Evolutionary conservation across 2,329 filamentous ascomycete genomes (phyloP).

Genomic region (Ophiostoma sp.): DNA sequence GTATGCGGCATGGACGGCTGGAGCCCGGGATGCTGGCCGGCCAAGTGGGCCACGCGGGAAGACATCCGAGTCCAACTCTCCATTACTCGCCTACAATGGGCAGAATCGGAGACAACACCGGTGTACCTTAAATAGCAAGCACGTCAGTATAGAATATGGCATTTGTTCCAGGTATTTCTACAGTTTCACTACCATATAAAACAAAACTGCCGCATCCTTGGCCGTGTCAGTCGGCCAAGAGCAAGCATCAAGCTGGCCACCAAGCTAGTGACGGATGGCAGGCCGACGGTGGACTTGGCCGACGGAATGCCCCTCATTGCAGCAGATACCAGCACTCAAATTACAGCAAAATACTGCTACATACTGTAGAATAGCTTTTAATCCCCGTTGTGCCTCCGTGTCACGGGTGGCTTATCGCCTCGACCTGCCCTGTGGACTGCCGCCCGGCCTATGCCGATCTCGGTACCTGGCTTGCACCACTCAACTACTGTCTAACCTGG

Average conservation of each 20-base stretch:
- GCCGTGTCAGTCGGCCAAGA: background rate
- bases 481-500: background rate
- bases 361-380: too few relatives aligned
- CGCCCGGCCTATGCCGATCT: conserved; percentile 11
- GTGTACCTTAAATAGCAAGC: background rate
- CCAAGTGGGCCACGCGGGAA: background rate
- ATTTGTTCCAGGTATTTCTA: too few relatives aligned
- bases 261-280: conserved; percentile 3
- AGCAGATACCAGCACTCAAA: background rate
- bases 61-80: background rate
- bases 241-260: background rate
- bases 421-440: background rate
- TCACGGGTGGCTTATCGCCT: background rate
- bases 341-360: background rate
- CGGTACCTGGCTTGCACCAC: background rate
- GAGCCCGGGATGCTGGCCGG: background rate
- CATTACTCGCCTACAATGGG: too few relatives aligned
- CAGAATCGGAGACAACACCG: background rate
- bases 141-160: too few relatives aligned
- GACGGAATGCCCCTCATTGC: background rate
- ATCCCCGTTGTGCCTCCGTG: background rate
- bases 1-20: background rate
- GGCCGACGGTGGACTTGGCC: conserved; percentile 8
- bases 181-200: too few relatives aligned
- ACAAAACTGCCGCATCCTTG: background rate